Conservation (phyloP, 331 rosid species). For the Prunus yedoensis region DNA sequence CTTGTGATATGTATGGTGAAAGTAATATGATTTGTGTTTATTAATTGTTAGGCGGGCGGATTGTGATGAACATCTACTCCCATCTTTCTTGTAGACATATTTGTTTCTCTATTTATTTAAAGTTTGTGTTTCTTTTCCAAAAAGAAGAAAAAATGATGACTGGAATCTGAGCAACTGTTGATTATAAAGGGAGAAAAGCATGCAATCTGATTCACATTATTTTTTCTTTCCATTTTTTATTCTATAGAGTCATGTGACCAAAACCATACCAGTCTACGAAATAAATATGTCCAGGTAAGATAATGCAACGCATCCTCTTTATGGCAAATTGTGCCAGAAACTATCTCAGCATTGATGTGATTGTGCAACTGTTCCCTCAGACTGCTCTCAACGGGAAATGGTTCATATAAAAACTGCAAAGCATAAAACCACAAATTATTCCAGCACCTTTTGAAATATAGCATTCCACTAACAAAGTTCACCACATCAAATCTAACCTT, state of each 20-base stretch:
- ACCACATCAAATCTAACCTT: conserved; percentile 51
- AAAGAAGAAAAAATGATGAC: no score
- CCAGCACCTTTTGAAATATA: conserved; percentile 19
- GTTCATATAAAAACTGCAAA: conserved; percentile 92
- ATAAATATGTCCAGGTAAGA: conserved; percentile 95
- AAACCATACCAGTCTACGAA: conserved; percentile 85
- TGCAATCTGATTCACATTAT: background rate
- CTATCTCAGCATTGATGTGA: conserved; percentile 91
- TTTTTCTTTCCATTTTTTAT: background rate
- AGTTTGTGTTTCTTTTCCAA: no score
- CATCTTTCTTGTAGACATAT: no score
- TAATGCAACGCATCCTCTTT: conserved; percentile 95
- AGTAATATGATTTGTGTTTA: no score
- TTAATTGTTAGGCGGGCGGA: no score
- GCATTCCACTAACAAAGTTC: conserved; percentile 11
- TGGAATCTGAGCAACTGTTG: background rate
- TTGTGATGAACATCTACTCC: no score
- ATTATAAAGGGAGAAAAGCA: no score
- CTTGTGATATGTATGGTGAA: no score
- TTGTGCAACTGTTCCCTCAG: conserved; percentile 82
- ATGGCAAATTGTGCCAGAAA: conserved; percentile 91
- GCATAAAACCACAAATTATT: conserved; percentile 27
- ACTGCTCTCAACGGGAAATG: conserved; percentile 98
- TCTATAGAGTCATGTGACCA: background rate
- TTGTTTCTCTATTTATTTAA: no score